Evolutionary conservation across 2,329 filamentous ascomycete species (phyloP).

Genomic region (Pseudopyricularia cyperi): DNA sequence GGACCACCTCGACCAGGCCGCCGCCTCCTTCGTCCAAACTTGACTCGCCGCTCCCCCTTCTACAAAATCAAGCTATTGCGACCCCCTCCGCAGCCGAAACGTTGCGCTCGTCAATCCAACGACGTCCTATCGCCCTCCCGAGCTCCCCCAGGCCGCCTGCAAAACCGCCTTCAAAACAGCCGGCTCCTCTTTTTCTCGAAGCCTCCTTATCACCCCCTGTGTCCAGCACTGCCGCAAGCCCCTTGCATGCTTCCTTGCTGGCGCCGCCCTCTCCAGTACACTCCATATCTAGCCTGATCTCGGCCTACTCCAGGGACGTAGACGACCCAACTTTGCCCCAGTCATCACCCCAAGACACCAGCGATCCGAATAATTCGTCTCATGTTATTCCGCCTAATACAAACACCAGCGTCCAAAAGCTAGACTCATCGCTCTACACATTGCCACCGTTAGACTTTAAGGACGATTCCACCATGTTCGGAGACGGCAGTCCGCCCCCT

Average conservation of each 20-base stretch:
- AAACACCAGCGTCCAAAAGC: neutral
- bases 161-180: too few species aligned
- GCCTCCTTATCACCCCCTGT: neutral
- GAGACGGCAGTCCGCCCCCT: conserved; percentile 2
- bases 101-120: conserved; percentile 17
- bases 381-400: conserved; percentile 10
- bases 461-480: conserved; percentile 5
- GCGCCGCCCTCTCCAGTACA: conserved; percentile 24
- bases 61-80: conserved; percentile 6
- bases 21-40: conserved; percentile 13
- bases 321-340: conserved; percentile 26
- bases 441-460: neutral
- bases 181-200: neutral
- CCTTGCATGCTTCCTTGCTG: neutral
- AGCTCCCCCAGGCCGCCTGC: neutral
- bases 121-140: conserved; percentile 17
- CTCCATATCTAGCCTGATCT: conserved; percentile 41
- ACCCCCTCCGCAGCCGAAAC: conserved; percentile 8
- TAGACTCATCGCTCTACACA: neutral
- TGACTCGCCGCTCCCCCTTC: conserved; percentile 17
- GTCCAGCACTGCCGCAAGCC: neutral
- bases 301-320: conserved; percentile 37
- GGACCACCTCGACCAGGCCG: conserved; percentile 8
- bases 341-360: conserved; percentile 26
- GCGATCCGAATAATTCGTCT: conserved; percentile 21